Evolutionary conservation across 345 rosid genomes (phyloP).

Genomic region (Citropsis articulata): DNA sequence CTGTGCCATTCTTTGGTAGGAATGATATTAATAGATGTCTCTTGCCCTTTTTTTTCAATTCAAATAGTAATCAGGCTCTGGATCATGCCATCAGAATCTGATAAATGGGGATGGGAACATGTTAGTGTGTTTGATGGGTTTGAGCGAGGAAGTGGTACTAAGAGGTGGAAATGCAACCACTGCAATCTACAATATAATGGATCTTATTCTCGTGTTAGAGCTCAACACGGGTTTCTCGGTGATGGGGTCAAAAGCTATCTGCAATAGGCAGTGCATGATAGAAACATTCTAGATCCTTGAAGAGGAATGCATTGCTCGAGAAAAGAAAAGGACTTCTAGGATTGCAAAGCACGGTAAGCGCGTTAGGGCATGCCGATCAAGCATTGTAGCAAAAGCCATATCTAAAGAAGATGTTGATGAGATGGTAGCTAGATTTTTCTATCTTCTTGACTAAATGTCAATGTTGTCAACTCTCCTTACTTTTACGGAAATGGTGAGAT

Average conservation of each 20-base stretch:
- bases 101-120: conserved; percentile 61
- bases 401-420: conserved; percentile 45
- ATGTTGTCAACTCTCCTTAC: conserved; percentile 37
- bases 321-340: conserved; percentile 33
- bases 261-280: conserved; percentile 36
- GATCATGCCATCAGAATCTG: conserved; percentile 40
- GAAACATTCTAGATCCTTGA: conserved; percentile 45
- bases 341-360: conserved; percentile 33
- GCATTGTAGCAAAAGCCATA: conserved; percentile 20
- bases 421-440: conserved; percentile 42
- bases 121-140: conserved; percentile 52
- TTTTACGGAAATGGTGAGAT: conserved; percentile 46
- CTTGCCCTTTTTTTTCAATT: neutral
- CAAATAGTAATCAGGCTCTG: neutral
- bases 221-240: conserved; percentile 53
- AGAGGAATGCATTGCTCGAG: conserved; percentile 38
- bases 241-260: conserved; percentile 53
- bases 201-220: conserved; percentile 55
- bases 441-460: conserved; percentile 34
- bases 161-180: conserved; percentile 57
- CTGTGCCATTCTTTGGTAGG: neutral
- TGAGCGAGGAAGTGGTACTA: conserved; percentile 51
- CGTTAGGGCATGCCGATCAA: conserved; percentile 21
- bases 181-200: conserved; percentile 48
- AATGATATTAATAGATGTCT: neutral